These are phyloP conservation scores for Pisolithus microcarpus DNA, from an alignment of 768 basidiomycete species.

Conservation along the genomic window DNA sequence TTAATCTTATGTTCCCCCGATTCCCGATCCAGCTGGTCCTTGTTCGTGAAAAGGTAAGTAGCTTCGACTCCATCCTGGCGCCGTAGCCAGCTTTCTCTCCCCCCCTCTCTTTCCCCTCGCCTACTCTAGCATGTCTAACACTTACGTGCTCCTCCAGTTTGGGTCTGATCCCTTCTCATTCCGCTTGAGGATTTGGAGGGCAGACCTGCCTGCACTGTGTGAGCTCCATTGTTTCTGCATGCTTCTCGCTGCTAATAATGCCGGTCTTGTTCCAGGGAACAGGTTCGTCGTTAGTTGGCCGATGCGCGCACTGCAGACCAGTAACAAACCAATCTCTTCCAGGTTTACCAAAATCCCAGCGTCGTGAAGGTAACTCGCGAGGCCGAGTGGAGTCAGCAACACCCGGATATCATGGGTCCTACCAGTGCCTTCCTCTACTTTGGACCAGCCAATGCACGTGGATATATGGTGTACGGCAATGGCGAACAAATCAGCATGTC, in stretches of 20 bases:
- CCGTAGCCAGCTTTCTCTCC: slow-evolving; percentile 3
- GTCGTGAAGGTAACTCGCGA: slow-evolving; percentile 63
- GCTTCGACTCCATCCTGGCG: slow-evolving; percentile 8
- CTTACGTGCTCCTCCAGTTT: slow-evolving; percentile 54
- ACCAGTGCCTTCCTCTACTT: slow-evolving; percentile 69
- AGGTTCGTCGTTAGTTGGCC: slow-evolving; percentile 10
- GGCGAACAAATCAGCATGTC: slow-evolving; percentile 52
- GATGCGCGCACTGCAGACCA: neutral
- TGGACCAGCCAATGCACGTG: slow-evolving; percentile 54
- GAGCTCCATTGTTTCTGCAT: slow-evolving; percentile 20
- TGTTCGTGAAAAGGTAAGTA: slow-evolving; percentile 31
- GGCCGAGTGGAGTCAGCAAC: slow-evolving; percentile 56
- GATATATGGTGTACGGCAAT: slow-evolving; percentile 66
- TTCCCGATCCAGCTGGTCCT: slow-evolving; percentile 36
- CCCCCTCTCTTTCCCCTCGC: slow-evolving; percentile 16
- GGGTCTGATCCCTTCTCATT: slow-evolving; percentile 57
- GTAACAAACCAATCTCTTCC: neutral
- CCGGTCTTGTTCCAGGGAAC: slow-evolving; percentile 11
- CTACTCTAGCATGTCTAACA: slow-evolving; percentile 26
- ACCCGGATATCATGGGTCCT: slow-evolving; percentile 75
- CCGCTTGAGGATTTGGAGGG: slow-evolving; percentile 58
- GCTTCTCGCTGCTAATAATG: slow-evolving; percentile 1
- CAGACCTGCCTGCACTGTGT: slow-evolving; percentile 64
- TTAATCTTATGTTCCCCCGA: slow-evolving; percentile 17
- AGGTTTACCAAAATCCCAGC: slow-evolving; percentile 54